Conservation (phyloP, 2,329 filamentous ascomycete genomes). For the Diaporthe capsici region DNA sequence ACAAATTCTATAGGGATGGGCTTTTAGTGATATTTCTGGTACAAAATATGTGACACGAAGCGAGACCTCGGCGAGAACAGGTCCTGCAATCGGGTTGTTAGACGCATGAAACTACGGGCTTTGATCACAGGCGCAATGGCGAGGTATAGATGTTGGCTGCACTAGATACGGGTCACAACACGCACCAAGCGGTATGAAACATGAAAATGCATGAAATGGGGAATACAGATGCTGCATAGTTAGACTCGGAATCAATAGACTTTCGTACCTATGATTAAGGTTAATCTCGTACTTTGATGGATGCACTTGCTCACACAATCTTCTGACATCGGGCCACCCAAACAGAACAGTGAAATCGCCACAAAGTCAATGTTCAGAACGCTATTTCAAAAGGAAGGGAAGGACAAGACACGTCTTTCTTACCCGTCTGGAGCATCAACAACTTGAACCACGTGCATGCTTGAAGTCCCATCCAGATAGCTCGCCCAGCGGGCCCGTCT, state of each 20-base stretch:
- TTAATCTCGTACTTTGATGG: neutral
- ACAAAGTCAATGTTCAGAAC: neutral
- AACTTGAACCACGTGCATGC: neutral
- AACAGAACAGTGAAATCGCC: too few species aligned
- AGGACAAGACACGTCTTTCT: neutral
- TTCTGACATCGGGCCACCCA: too few species aligned
- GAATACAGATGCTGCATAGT: neutral
- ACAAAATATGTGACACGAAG: neutral
- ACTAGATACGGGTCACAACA: neutral
- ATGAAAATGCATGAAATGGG: neutral
- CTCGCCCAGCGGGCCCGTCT: neutral
- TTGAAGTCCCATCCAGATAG: neutral
- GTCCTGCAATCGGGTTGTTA: too few species aligned
- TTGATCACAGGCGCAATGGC: neutral
- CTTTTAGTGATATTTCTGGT: neutral
- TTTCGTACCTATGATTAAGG: too few species aligned
- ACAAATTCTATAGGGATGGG: neutral
- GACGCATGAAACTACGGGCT: neutral
- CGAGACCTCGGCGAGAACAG: neutral
- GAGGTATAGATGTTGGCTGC: neutral
- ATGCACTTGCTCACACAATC: too few species aligned
- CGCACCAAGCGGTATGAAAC: neutral
- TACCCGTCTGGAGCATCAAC: too few species aligned
- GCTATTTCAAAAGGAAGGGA: neutral
- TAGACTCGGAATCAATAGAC: neutral